Evolutionary conservation across 139 green algal genomes (phyloP).

Genomic region (Chlamydomonas incerta): DNA sequence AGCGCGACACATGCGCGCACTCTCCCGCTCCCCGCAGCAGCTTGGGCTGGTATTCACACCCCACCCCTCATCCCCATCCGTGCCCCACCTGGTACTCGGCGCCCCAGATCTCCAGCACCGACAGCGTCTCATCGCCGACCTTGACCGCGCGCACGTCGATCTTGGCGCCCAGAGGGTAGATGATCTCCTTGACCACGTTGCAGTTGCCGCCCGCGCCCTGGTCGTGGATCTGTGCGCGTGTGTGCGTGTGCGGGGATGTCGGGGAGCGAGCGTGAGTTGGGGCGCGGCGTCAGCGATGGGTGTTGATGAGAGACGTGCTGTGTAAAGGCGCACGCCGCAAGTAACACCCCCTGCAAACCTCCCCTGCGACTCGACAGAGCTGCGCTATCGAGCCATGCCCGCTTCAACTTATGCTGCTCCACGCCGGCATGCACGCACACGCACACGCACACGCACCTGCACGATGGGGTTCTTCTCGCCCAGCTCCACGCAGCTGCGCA

Average conservation of each 20-base stretch:
- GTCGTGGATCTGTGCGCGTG: slow-evolving; percentile 73
- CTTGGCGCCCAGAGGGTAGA: slow-evolving; percentile 95
- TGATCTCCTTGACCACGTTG: slow-evolving; percentile 99
- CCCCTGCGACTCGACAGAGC: too few species aligned
- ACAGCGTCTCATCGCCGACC: slow-evolving; percentile 96
- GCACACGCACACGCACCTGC: slow-evolving; percentile 43
- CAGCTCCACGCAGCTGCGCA: slow-evolving; percentile 96
- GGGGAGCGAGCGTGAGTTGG: too few species aligned
- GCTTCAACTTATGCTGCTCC: background rate
- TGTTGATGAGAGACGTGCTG: too few species aligned
- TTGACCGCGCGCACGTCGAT: slow-evolving; percentile 94
- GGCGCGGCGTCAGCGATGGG: too few species aligned
- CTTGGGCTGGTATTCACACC: too few species aligned
- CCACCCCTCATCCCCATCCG: too few species aligned
- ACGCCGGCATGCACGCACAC: background rate
- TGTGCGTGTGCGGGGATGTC: too few species aligned
- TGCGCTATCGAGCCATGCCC: too few species aligned
- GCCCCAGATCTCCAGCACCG: slow-evolving; percentile 99
- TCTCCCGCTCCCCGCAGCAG: too few species aligned
- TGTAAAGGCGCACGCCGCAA: too few species aligned
- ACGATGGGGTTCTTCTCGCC: slow-evolving; percentile 95
- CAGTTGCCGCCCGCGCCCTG: slow-evolving; percentile 98
- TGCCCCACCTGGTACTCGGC: slow-evolving; percentile 93
- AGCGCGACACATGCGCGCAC: too few species aligned
- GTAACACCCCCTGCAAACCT: too few species aligned